These are phyloP conservation scores for Gracilariopsis chorda DNA, from an alignment of 23 red algal species.

Conservation along the genomic window DNA sequence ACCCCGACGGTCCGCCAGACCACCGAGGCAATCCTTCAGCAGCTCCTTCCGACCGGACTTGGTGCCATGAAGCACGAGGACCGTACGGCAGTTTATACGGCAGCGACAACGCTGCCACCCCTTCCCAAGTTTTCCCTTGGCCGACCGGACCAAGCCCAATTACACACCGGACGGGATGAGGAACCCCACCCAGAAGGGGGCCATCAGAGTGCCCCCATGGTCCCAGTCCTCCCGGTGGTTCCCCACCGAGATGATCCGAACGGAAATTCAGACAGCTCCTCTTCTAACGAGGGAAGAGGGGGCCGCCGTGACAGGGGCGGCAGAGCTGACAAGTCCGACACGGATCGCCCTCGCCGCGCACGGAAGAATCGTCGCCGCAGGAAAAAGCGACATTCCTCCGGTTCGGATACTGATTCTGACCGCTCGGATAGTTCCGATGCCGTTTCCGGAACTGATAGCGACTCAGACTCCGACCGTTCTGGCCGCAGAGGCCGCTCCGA, in stretches of 20 bases:
- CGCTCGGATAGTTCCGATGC: not conserved
- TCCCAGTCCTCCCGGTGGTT: not conserved
- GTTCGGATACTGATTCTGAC: conserved; percentile 1
- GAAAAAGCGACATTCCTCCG: not conserved
- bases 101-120: not conserved
- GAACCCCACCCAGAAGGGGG: too few species aligned
- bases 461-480: not conserved
- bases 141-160: not conserved
- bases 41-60: not conserved
- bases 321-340: not conserved
- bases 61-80: not conserved
- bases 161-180: too few species aligned
- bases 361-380: not conserved
- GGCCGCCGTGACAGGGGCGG: not conserved
- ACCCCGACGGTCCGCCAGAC: too few species aligned
- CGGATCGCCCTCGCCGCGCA: not conserved
- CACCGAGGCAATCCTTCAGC: not conserved
- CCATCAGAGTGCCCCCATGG: too few species aligned
- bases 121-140: not conserved
- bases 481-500: not conserved
- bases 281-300: not conserved
- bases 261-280: not conserved
- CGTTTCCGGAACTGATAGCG: not conserved
- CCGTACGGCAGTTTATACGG: too few species aligned
- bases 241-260: not conserved